phyloP scores from a whole-genome alignment of 2,329 filamentous ascomycete genomes.

The Colletotrichum sp. region DNA sequence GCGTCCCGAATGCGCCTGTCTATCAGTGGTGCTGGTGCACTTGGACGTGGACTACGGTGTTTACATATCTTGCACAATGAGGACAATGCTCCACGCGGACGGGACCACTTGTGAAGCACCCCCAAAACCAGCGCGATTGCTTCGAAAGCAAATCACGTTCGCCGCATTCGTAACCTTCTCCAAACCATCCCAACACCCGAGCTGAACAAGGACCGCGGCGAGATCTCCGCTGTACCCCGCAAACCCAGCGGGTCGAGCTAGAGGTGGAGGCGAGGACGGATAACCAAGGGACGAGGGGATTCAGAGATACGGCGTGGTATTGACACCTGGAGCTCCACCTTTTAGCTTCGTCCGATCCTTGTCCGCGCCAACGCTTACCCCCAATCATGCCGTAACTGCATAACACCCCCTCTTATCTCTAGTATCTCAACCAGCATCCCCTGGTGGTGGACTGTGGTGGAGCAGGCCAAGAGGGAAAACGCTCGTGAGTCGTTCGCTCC shows the following conservation, averaged over 20 bases:
- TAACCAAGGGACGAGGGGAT: background rate
- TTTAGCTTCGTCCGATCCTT: slow-evolving; percentile 11
- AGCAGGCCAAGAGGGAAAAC: background rate
- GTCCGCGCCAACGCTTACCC: background rate
- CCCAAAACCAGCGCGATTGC: background rate
- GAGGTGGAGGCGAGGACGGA: slow-evolving; percentile 6
- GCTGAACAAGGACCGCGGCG: background rate
- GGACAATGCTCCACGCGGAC: background rate
- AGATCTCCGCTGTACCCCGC: slow-evolving; percentile 12
- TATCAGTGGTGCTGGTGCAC: background rate
- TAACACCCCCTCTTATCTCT: background rate
- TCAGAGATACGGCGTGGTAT: slow-evolving; percentile 9
- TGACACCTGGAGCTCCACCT: slow-evolving; percentile 13
- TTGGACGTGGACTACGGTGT: background rate
- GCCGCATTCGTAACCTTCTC: background rate
- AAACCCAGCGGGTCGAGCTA: background rate
- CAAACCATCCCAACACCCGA: background rate
- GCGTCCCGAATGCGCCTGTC: background rate
- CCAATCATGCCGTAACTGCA: background rate
- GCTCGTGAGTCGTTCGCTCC: background rate
- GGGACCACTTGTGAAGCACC: background rate
- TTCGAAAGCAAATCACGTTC: background rate
- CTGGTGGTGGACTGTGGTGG: background rate
- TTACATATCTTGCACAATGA: background rate
- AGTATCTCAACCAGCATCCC: background rate